Evolutionary conservation across 2,329 filamentous ascomycete genomes (phyloP).

Genomic region (Scedosporium aurantiacum): DNA sequence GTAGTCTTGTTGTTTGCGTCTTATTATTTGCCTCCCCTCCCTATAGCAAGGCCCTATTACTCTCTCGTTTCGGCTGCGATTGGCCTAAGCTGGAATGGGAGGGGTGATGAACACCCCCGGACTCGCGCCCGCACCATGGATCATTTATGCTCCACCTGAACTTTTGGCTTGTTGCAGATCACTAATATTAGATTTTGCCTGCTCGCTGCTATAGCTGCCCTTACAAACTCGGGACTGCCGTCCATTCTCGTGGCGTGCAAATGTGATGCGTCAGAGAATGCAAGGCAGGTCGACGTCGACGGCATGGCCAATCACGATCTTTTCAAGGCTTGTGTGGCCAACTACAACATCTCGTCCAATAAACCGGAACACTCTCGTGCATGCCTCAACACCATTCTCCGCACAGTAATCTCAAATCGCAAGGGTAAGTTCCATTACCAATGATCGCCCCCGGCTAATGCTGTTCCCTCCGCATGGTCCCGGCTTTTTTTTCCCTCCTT

Average conservation of each 20-base stretch:
- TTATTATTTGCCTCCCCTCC: neutral
- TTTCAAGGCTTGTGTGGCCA: conserved; percentile 59
- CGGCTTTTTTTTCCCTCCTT: neutral
- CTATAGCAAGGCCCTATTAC: neutral
- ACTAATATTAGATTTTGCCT: neutral
- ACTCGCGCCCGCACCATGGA: conserved; percentile 3
- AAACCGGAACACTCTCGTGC: conserved; percentile 62
- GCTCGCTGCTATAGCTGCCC: conserved; percentile 47
- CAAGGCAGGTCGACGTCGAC: conserved; percentile 60
- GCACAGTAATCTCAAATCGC: conserved; percentile 55
- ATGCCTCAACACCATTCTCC: conserved; percentile 66
- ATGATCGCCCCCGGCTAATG: neutral
- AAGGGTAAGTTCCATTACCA: conserved; percentile 47
- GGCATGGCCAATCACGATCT: conserved; percentile 49
- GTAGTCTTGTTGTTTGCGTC: too few relatives aligned
- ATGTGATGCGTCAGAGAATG: conserved; percentile 65
- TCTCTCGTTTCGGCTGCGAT: neutral
- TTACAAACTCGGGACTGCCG: conserved; percentile 62
- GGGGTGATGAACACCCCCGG: neutral
- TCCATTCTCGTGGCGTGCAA: conserved; percentile 80
- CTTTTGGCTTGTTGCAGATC: neutral
- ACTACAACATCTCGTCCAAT: conserved; percentile 62
- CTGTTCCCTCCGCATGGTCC: neutral
- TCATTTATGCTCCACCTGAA: conserved; percentile 11
- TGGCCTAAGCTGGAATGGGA: too few relatives aligned